Evolutionary conservation across 1,284 basidiomycete genomes (phyloP), one percentile per base, ranked within the genome.

Genomic region (Hemileia vastatrix): DNA sequence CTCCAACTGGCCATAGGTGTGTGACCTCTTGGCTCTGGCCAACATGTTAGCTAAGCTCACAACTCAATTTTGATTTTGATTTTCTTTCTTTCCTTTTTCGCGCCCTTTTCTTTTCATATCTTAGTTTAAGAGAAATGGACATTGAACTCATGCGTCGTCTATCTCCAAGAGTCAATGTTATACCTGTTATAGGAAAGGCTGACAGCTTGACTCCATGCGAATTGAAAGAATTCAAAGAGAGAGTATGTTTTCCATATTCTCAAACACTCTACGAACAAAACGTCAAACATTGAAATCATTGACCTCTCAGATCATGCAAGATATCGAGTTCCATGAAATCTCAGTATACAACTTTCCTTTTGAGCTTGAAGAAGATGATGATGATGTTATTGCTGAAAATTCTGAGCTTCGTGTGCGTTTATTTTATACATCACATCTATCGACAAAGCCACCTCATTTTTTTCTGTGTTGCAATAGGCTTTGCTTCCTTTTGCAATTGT

Each of bases 371-470:
- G 60, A 63, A n/a, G 78, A 99, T 73, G 95, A 99, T 76, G 93
- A 97, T 75, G 95, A 98, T 73, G 97, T 94, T 3, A 93, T 99
- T 67, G 86, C 89, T 72, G 95, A 98, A 79, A 99, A 98, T 80
- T 74, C 72, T 9, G 73, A 76, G 62, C 69, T 76, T n/a, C 71
- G 75, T 48, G 60, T 63, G 44, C 3, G 18, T 1, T n/a, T 6
- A 13, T 19, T 1, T 21, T 54, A 27, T 13, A 48, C 1, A n/a
- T 47, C 23, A 11, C 18, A 11, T 6, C 15, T 47, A 9, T 3
- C 13, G 23, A 18, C 18, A n/a, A n/a, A 18, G 13, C 23, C 44
- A 21, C 6, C 44, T 40, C 3, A n/a, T 15, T 18, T n/a, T 24
- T 2, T 21, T 48, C 8, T 33, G 18, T 2, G n/a, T 58, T 13